Evolutionary conservation across 2,329 filamentous ascomycete genomes (phyloP), one percentile per base, ranked within the genome.

Genomic region (Colletotrichum gloeosporioides): DNA sequence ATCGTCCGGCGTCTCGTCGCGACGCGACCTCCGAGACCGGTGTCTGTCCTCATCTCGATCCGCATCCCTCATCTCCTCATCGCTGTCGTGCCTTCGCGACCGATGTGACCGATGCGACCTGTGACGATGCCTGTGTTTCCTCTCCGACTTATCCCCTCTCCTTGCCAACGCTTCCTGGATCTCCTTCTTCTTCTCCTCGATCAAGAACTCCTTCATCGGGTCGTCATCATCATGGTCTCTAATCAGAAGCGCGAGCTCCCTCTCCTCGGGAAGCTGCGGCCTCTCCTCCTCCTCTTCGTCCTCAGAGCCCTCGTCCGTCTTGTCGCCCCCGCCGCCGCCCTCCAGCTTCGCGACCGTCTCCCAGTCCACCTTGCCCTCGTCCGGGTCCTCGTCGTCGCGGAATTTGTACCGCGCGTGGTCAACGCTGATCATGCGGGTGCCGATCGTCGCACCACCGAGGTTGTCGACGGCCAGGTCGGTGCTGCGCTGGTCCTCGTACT

Each of bases 391-490:
- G 69, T 96, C 95, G 71, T 98, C 96, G 79, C 93, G 93, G 62
- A 92, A 89, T 88, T 98, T 98, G 86, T 99, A 99, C 69, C 96
- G 89, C 31, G 96, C 95, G 85, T 99, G 97, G 83, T 99, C 97
- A 15, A 99, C 97, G 76, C 94, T 92, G 57, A 99, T 86, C 74
- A 96, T 86, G 57, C 96, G 90, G 4, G 96, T 96, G 82, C 95
- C 89, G 22, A 99, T 93, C 34, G 93, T 94, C 10, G 96, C 94
- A 36, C 97, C 97, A 53, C 96, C 95, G 7, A 99, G 87, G 84
- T 99, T 99, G 86, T 99, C 97, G 12, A 99, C 98, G 0, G 98
- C 97, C 57, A 99, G 88, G 85, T 99, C 96, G 77, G 95, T 98
- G 86, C 96, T 98, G 80, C 96, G 91, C 87, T 99, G 97, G 85